phyloP scores from a whole-genome alignment of 108 stramenopile species.

The Cyclotella distinguenda region DNA sequence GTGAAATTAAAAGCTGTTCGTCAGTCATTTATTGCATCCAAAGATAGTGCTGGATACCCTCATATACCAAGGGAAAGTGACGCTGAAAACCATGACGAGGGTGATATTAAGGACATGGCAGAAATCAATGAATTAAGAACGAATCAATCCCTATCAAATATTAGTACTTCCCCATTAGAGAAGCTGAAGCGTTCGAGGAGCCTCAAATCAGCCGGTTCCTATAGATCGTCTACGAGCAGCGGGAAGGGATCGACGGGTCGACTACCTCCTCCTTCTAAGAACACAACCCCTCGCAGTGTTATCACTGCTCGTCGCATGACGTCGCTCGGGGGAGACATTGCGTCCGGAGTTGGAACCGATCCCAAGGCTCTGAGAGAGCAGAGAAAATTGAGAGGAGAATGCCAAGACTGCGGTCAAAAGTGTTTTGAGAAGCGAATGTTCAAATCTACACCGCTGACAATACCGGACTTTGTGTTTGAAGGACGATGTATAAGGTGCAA shows the following conservation, averaged over 20 bases:
- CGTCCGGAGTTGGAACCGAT: constrained; percentile 10
- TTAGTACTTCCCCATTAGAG: neutral
- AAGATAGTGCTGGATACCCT: no score
- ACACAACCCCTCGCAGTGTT: neutral
- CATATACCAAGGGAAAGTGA: no score
- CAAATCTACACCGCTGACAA: constrained; percentile 32
- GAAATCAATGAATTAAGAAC: neutral
- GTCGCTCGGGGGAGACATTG: constrained; percentile 24
- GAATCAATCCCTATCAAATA: neutral
- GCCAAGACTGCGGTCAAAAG: constrained; percentile 34
- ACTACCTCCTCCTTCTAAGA: neutral
- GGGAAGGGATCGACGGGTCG: neutral
- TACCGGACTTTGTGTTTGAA: constrained; percentile 22
- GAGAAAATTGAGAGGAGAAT: constrained; percentile 39
- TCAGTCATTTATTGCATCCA: no score
- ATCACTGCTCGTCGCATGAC: constrained; percentile 23
- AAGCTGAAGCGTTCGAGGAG: neutral
- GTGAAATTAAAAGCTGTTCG: neutral
- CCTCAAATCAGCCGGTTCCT: neutral
- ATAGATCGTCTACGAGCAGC: constrained; percentile 3
- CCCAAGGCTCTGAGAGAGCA: constrained; percentile 15
- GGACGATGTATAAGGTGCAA: constrained; percentile 36
- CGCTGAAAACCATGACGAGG: no score
- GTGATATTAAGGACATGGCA: neutral
- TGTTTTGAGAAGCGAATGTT: constrained; percentile 28